Conservation (phyloP, 352 stramenopile species). For the Phytophthora crassamura region DNA sequence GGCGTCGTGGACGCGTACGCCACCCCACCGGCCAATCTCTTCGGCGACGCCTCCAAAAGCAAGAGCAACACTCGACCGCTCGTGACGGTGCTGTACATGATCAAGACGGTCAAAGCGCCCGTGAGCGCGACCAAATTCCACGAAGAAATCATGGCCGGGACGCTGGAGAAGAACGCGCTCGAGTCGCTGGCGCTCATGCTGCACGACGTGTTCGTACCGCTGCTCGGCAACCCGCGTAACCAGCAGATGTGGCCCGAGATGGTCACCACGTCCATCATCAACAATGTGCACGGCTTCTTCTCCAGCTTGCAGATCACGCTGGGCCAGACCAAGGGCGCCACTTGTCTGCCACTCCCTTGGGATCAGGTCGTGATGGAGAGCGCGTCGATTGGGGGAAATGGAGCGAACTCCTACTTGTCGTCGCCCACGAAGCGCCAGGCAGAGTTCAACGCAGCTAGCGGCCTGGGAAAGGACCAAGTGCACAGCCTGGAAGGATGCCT, state of each 20-base stretch:
- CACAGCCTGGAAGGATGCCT: slow-evolving; percentile 89
- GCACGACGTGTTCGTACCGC: slow-evolving; percentile 76
- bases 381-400: slow-evolving; percentile 8
- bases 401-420: slow-evolving; percentile 2
- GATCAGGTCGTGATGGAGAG: slow-evolving; percentile 74
- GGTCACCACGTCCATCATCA: slow-evolving; percentile 78
- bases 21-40: slow-evolving; percentile 58
- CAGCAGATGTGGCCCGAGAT: slow-evolving; percentile 85
- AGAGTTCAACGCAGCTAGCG: slow-evolving; percentile 17
- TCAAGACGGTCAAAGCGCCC: slow-evolving; percentile 72
- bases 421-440: slow-evolving; percentile 1
- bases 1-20: slow-evolving; percentile 68
- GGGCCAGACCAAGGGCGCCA: slow-evolving; percentile 83
- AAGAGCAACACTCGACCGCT: slow-evolving; percentile 20
- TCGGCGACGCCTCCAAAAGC: slow-evolving; percentile 30
- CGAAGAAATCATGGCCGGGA: slow-evolving; percentile 80
- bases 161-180: slow-evolving; percentile 76
- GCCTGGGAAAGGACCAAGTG: slow-evolving; percentile 79
- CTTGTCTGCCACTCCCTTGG: slow-evolving; percentile 87
- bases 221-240: slow-evolving; percentile 82
- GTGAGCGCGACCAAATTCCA: slow-evolving; percentile 67
- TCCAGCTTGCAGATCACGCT: slow-evolving; percentile 90
- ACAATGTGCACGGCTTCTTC: slow-evolving; percentile 82
- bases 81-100: slow-evolving; percentile 75
- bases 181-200: slow-evolving; percentile 79